Evolutionary conservation across 768 basidiomycete genomes (phyloP).

Genomic region (Grammothele lineata): DNA sequence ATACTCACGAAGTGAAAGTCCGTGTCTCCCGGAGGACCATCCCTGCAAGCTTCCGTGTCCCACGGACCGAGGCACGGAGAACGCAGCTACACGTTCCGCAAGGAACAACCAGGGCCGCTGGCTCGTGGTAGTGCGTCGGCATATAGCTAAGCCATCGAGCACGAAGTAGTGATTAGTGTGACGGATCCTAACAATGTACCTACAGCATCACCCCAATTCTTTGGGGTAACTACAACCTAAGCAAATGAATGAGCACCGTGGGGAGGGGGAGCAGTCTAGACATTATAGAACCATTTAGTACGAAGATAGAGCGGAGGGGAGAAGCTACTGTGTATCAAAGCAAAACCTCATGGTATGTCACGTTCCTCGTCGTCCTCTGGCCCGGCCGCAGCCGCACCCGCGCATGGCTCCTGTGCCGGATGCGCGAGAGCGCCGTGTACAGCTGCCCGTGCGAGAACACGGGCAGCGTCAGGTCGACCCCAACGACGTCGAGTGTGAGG

Average conservation of each 20-base stretch:
- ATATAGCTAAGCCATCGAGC: too few species aligned
- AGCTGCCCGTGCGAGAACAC: constrained; percentile 38
- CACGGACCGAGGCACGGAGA: too few species aligned
- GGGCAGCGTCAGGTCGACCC: constrained; percentile 31
- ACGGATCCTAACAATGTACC: too few species aligned
- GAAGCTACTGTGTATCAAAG: constrained; percentile 4
- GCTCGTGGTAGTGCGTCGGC: too few species aligned
- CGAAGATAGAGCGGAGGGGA: neutral
- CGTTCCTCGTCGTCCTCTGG: constrained; percentile 23
- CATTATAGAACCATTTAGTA: neutral
- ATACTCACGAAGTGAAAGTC: too few species aligned
- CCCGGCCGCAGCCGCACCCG: constrained; percentile 16
- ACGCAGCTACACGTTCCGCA: too few species aligned
- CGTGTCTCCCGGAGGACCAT: too few species aligned
- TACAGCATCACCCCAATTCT: too few species aligned
- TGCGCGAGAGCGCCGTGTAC: constrained; percentile 29
- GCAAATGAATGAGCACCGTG: neutral
- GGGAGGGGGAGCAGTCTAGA: neutral
- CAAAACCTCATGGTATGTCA: constrained; percentile 25
- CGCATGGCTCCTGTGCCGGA: constrained; percentile 24
- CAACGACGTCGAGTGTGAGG: constrained; percentile 34
- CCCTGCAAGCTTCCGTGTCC: too few species aligned
- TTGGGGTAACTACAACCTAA: too few species aligned
- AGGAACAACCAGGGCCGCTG: too few species aligned
- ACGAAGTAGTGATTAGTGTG: too few species aligned